phyloP scores from a whole-genome alignment of 2,329 filamentous ascomycete species.

The Alternaria rosae region DNA sequence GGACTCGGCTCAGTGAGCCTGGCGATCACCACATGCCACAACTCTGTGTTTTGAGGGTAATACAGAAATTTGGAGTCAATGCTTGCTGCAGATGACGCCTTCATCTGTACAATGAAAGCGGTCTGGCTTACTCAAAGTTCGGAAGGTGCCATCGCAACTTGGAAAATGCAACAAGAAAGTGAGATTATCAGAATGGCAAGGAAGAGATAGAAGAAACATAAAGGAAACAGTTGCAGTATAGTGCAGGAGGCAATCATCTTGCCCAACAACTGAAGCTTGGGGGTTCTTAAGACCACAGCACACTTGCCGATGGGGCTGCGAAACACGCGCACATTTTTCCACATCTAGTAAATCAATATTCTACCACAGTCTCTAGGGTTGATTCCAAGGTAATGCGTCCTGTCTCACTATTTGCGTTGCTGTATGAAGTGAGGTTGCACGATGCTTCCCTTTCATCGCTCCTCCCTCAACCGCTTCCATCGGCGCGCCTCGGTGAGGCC shows the following conservation, averaged over 20 bases:
- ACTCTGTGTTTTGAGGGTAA: neutral
- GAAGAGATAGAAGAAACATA: neutral
- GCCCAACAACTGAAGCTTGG: neutral
- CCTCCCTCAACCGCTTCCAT: neutral
- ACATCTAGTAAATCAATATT: neutral
- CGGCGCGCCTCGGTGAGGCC: neutral
- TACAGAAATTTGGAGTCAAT: neutral
- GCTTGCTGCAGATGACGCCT: neutral
- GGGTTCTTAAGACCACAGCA: neutral
- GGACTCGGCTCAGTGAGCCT: neutral
- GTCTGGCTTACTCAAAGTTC: neutral
- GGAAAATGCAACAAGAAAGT: neutral
- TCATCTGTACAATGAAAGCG: neutral
- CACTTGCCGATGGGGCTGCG: neutral
- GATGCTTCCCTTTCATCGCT: neutral
- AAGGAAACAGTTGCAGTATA: neutral
- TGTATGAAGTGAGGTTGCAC: neutral
- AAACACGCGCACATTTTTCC: neutral
- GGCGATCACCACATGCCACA: neutral
- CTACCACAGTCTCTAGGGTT: neutral
- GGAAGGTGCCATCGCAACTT: neutral
- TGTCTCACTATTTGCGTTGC: neutral
- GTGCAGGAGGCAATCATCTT: neutral
- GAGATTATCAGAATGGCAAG: neutral
- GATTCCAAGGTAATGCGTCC: neutral